Base-by-base conservation (phyloP, 768 basidiomycete genomes). In the Boletus vinaceobasis region DNA sequence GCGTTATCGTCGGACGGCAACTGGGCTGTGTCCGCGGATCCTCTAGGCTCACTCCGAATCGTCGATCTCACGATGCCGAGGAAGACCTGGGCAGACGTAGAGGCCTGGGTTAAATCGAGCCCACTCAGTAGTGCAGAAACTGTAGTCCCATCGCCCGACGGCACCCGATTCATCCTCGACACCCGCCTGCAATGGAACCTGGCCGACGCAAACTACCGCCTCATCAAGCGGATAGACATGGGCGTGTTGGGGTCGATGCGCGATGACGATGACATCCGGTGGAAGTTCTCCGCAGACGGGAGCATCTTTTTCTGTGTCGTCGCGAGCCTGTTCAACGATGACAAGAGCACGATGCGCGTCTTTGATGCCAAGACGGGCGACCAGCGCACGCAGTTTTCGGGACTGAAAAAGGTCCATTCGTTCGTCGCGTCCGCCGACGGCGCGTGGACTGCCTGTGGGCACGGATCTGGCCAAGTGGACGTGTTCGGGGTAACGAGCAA, bases 1-100 rank as follows among this genome's bases (percentile, higher is more conserved):
- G 54, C 64, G 1, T 29, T 68, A 26, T 69, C 68, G 5, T 42
- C 48, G 0, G 60, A 70, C 42, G 67, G 69, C 0, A 49, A 23
- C 19, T 54, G 55, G 56, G 46, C 63, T 19, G 68, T 57, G 31
- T 50, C 55, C 4, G 48, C 51, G 2, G 27, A 43, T 21, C 1
- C 21, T 23, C 36, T 11, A n/a, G 62, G 61, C 0, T 50, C 44
- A 26, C 44, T 63, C n/a, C 6, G 39, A 21, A 57, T 60, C 17
- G 11, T 32, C 1, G 61, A 63, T 35, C 52, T 59, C 17, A 39
- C 45, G 4, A 13, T 47, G 1, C 23, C 17, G 3, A 2, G 4
- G 19, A 27, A 1, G 11, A 44, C 44, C 1, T 63, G 62, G 61
- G 61, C 53, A 2, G 52, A 57, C 0, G 0, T 53, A 0, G 33